A percentile compares a stretch with the other conserved stretches of the same genome.
Conservation (phyloP, 192 early-diverging fungal species). For the Podila minutissima region DNA sequence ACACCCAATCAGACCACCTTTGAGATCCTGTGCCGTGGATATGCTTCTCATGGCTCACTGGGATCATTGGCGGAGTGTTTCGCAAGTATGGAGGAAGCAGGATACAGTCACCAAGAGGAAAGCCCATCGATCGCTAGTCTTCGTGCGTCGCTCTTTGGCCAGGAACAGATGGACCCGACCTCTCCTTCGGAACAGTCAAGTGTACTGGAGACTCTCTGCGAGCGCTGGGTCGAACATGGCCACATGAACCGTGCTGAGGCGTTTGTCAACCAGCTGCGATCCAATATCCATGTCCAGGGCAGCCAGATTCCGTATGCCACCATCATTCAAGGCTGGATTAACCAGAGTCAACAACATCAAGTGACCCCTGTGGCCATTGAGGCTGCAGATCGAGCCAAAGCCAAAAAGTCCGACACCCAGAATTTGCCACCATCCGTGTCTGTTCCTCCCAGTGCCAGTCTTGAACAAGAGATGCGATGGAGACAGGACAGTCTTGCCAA, state of each 20-base stretch:
- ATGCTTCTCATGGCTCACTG: constrained; percentile 19
- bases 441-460: constrained; percentile 29
- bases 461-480: constrained; percentile 16
- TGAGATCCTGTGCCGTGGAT: constrained; percentile 33
- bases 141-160: constrained; percentile 8
- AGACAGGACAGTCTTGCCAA: constrained; percentile 18
- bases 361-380: constrained; percentile 21
- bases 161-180: not conserved
- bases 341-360: constrained; percentile 24
- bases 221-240: constrained; percentile 25
- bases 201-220: constrained; percentile 15
- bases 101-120: not conserved
- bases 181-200: not conserved
- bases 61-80: constrained; percentile 16
- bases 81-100: constrained; percentile 23
- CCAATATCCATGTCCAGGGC: constrained; percentile 1
- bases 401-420: not conserved
- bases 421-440: constrained; percentile 5
- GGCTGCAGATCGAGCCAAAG: constrained; percentile 3
- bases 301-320: constrained; percentile 24
- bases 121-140: not conserved
- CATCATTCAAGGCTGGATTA: constrained; percentile 46
- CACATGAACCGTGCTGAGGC: constrained; percentile 22
- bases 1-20: constrained; percentile 22
- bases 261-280: constrained; percentile 10